phyloP scores from a whole-genome alignment of 345 rosid genomes.

The Geranium rotundifolium region DNA sequence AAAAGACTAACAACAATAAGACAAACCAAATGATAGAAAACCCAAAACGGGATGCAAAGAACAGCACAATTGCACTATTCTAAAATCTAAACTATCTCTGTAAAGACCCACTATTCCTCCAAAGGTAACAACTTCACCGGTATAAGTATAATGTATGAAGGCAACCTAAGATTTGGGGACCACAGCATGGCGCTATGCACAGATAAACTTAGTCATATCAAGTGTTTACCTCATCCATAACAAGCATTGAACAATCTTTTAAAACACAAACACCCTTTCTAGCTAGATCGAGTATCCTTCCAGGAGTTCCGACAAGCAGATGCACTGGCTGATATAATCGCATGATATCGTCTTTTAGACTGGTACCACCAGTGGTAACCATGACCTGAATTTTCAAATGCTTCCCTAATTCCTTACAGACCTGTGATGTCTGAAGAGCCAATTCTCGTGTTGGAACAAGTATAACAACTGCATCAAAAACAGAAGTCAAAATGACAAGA shows the following conservation, averaged over 20 bases:
- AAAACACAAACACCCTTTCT: constrained; percentile 89
- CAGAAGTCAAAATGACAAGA: neutral
- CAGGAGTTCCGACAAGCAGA: constrained; percentile 97
- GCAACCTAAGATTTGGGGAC: neutral
- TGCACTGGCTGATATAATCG: constrained; percentile 96
- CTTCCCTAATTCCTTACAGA: constrained; percentile 97
- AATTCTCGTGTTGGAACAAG: constrained; percentile 95
- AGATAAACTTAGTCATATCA: neutral
- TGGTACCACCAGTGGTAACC: constrained; percentile 99
- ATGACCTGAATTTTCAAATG: constrained; percentile 88
- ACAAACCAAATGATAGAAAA: neutral
- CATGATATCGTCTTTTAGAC: constrained; percentile 99
- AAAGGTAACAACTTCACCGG: neutral
- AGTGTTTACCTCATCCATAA: constrained; percentile 80
- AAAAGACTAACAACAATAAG: neutral
- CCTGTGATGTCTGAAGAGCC: constrained; percentile 99
- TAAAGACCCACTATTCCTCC: neutral
- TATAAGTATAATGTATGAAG: neutral
- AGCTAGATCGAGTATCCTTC: constrained; percentile 92
- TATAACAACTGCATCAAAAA: constrained; percentile 54
- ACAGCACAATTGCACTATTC: neutral
- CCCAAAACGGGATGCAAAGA: neutral
- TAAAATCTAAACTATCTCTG: neutral
- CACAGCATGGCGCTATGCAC: neutral
- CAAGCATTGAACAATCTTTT: constrained; percentile 95